Conservation (phyloP, 495 filamentous ascomycete species). For the Chaetomium tenue region DNA sequence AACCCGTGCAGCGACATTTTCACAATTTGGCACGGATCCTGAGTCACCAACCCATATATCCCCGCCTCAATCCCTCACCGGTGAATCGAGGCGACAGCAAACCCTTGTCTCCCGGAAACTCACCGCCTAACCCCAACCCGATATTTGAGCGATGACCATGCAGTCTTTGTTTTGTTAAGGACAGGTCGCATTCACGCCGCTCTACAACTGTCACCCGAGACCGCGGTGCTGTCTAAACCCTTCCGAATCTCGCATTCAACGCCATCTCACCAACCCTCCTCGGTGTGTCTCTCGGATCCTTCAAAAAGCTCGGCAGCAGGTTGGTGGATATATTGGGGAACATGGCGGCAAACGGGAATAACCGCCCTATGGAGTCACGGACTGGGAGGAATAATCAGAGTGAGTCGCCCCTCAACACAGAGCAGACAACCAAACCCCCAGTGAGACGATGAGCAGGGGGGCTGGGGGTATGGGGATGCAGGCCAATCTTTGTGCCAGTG, state of each 20-base stretch:
- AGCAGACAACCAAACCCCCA: neutral
- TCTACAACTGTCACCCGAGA: slow-evolving; percentile 9
- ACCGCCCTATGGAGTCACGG: slow-evolving; percentile 73
- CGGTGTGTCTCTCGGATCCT: neutral
- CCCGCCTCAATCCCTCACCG: neutral
- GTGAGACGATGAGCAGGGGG: neutral
- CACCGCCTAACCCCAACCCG: slow-evolving; percentile 10
- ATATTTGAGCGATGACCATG: slow-evolving; percentile 19
- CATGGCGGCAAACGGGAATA: slow-evolving; percentile 54
- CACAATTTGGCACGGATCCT: neutral
- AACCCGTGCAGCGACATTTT: neutral
- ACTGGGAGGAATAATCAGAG: slow-evolving; percentile 74
- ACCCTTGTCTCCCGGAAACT: slow-evolving; percentile 6
- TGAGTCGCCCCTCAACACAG: slow-evolving; percentile 52
- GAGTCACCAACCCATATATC: neutral
- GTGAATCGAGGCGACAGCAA: neutral
- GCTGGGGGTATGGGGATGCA: no score
- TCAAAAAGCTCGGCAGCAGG: neutral
- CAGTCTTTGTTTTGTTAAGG: slow-evolving; percentile 12
- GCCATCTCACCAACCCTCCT: neutral
- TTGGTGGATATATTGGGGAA: slow-evolving; percentile 13
- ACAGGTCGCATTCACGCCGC: slow-evolving; percentile 9
- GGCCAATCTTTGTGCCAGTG: no score
- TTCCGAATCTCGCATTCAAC: neutral
- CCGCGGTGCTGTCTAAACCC: slow-evolving; percentile 7